phyloP scores from a whole-genome alignment of 768 basidiomycete species.

The Inosperma sp. region DNA sequence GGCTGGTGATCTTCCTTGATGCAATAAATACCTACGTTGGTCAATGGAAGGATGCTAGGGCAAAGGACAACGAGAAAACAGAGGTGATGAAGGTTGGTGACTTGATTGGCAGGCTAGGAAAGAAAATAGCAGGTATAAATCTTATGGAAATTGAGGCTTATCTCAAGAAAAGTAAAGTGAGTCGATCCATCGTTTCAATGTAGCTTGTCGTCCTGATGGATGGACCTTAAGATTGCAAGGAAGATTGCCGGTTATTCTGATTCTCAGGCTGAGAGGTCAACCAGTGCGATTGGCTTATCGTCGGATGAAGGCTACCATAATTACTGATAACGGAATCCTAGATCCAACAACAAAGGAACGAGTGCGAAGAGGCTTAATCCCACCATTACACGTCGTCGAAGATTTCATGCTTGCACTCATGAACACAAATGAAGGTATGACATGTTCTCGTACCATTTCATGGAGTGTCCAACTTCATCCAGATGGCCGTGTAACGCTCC shows the following conservation, averaged over 20 bases:
- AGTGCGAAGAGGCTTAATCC: constrained; percentile 43
- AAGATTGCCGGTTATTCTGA: constrained; percentile 87
- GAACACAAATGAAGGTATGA: constrained; percentile 64
- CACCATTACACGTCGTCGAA: constrained; percentile 79
- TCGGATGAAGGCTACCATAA: not conserved
- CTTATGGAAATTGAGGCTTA: constrained; percentile 79
- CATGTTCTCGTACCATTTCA: not conserved
- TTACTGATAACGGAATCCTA: constrained; percentile 2
- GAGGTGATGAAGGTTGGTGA: constrained; percentile 70
- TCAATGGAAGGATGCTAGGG: constrained; percentile 45
- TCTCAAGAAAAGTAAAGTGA: constrained; percentile 76
- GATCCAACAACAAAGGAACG: constrained; percentile 17
- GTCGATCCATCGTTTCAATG: constrained; percentile 14
- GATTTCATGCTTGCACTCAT: constrained; percentile 74
- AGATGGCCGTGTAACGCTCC: constrained; percentile 78
- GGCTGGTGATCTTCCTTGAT: constrained; percentile 68
- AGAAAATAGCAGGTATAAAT: constrained; percentile 71
- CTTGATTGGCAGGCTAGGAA: constrained; percentile 61
- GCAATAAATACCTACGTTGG: constrained; percentile 56
- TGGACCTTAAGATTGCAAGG: constrained; percentile 49
- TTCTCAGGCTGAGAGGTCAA: constrained; percentile 42
- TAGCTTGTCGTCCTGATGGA: not conserved
- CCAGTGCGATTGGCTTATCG: constrained; percentile 24
- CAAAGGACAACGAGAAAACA: constrained; percentile 26
- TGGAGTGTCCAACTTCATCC: constrained; percentile 4